These are phyloP conservation scores for Moesziomyces antarcticus DNA, from an alignment of 1,284 basidiomycete species.

Conservation along the genomic window DNA sequence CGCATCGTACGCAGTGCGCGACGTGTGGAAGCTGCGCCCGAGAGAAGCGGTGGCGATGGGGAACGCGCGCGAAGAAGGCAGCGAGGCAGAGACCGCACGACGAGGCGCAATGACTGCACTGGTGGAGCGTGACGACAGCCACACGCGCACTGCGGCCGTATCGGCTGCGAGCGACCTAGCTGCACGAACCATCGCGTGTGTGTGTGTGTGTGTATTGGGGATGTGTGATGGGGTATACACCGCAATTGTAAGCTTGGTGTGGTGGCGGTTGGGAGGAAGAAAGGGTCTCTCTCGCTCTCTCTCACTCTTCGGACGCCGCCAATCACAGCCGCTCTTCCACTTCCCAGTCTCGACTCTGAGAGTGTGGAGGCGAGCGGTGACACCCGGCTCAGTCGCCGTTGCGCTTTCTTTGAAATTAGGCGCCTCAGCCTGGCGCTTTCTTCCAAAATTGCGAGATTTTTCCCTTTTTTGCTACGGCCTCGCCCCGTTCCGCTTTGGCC, in stretches of 20 bases:
- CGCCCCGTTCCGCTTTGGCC: neutral
- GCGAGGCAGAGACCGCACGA: neutral
- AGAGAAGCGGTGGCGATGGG: neutral
- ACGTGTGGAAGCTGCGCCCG: slow-evolving; percentile 15
- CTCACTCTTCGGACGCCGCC: neutral
- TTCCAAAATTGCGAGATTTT: slow-evolving; percentile 8
- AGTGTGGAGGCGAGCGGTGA: neutral
- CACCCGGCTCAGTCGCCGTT: neutral
- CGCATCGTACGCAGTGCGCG: slow-evolving; percentile 8
- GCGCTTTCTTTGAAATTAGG: neutral
- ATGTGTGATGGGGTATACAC: neutral
- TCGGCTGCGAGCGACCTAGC: neutral
- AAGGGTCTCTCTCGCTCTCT: neutral
- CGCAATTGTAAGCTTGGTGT: neutral
- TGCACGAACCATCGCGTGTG: slow-evolving; percentile 30
- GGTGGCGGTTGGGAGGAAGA: neutral
- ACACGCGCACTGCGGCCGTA: slow-evolving; percentile 10
- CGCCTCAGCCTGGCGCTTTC: slow-evolving; percentile 2
- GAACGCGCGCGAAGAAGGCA: neutral
- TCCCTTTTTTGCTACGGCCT: neutral
- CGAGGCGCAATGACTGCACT: slow-evolving; percentile 20
- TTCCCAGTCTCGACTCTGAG: neutral
- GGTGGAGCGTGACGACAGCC: slow-evolving; percentile 23
- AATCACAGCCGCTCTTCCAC: neutral
- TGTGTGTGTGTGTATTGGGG: neutral